phyloP scores from a whole-genome alignment of 768 basidiomycete genomes.

The Termitomyces sp. region DNA sequence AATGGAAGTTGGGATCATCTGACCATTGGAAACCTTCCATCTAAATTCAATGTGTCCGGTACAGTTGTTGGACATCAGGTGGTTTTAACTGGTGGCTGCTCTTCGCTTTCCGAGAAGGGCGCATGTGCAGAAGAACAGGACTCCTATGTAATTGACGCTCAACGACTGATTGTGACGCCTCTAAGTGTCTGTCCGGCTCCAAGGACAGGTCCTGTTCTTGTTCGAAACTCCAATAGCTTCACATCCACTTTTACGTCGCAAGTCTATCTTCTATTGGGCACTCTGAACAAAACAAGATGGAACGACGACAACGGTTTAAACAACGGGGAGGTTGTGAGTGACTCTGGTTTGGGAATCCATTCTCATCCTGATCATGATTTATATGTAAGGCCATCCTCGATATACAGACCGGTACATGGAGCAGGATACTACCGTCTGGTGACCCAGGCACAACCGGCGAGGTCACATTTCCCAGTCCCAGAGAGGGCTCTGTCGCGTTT shows the following conservation, averaged over 20 bases:
- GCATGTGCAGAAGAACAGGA: conserved; percentile 56
- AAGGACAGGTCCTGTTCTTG: conserved; percentile 56
- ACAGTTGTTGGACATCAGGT: conserved; percentile 54
- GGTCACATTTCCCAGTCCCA: conserved; percentile 58
- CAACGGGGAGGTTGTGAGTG: conserved; percentile 72
- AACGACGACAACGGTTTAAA: conserved; percentile 58
- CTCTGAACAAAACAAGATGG: conserved; percentile 64
- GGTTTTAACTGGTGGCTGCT: conserved; percentile 64
- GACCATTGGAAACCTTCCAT: conserved; percentile 37
- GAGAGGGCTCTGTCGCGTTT: conserved; percentile 68
- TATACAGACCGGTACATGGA: conserved; percentile 62
- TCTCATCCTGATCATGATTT: conserved; percentile 7
- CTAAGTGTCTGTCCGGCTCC: conserved; percentile 63
- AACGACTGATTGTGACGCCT: conserved; percentile 31
- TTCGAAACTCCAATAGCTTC: conserved; percentile 56
- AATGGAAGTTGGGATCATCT: conserved; percentile 61
- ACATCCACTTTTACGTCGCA: conserved; percentile 62
- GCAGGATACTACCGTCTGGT: conserved; percentile 70
- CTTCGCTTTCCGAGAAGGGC: conserved; percentile 35
- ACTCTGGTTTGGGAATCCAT: not conserved
- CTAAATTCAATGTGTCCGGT: conserved; percentile 52
- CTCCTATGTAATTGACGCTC: conserved; percentile 56
- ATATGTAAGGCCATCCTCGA: conserved; percentile 64
- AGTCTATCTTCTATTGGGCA: conserved; percentile 68
- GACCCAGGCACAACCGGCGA: conserved; percentile 59